Percentiles rank a stretch among this genome's conserved stretches.
phyloP scores from a whole-genome alignment of 2,329 filamentous ascomycete species.

The Fusarium sp. region DNA sequence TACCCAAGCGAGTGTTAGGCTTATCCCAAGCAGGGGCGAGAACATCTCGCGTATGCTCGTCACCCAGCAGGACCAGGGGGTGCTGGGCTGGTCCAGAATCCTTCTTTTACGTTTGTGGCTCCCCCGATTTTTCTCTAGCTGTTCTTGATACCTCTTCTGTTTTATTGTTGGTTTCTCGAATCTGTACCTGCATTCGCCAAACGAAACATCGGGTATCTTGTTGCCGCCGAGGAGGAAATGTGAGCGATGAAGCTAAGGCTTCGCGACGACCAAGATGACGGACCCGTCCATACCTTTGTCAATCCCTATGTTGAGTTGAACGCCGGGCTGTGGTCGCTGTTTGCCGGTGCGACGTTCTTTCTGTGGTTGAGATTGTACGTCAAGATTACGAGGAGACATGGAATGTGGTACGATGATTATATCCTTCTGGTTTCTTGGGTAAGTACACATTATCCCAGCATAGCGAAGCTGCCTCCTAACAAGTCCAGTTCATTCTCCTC shows the following conservation, averaged over 20 bases:
- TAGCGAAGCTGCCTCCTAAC: neutral
- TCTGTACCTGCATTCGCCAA: neutral
- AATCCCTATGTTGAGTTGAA: conserved; percentile 46
- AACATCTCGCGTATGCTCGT: neutral
- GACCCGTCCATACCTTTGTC: conserved; percentile 40
- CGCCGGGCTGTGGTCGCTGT: conserved; percentile 48
- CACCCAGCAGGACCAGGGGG: conserved; percentile 2
- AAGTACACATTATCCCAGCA: conserved; percentile 13
- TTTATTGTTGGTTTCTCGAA: conserved; percentile 3
- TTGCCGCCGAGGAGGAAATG: conserved; percentile 19
- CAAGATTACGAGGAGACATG: conserved; percentile 48
- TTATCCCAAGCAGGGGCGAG: neutral
- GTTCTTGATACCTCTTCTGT: neutral
- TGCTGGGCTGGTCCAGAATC: neutral
- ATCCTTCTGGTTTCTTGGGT: conserved; percentile 51
- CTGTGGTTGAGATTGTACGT: conserved; percentile 47
- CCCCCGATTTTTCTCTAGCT: neutral
- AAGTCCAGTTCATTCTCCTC: conserved; percentile 51
- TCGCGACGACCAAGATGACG: conserved; percentile 38
- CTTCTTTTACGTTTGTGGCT: conserved; percentile 24
- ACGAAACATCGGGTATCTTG: conserved; percentile 3
- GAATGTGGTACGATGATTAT: conserved; percentile 53
- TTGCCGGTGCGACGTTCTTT: conserved; percentile 44
- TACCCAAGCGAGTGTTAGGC: neutral
- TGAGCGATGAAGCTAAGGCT: conserved; percentile 35